Evolutionary conservation across 2,329 filamentous ascomycete genomes (phyloP).

Genomic region (Talaromyces funiculosus): DNA sequence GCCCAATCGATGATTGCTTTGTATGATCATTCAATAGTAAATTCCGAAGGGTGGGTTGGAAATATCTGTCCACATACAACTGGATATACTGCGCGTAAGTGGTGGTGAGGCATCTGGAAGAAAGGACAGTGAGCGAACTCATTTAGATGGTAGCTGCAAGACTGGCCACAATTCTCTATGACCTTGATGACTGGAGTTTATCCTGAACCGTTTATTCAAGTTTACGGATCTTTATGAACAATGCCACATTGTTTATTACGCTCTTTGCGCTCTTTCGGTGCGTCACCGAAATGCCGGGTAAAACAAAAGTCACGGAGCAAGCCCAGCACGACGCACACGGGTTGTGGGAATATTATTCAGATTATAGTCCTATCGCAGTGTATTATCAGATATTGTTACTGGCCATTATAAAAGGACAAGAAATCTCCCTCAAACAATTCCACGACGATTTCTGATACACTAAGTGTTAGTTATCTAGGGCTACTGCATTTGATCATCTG

Average conservation of each 20-base stretch:
- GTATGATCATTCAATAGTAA: neutral
- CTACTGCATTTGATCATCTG: neutral
- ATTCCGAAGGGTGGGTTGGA: neutral
- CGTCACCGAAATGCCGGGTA: neutral
- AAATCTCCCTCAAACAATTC: too few relatives aligned
- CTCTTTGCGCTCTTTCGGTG: neutral
- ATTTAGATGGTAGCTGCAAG: constrained; percentile 1
- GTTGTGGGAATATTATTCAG: neutral
- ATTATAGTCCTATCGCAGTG: neutral
- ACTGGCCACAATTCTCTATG: neutral
- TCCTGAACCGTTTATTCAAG: too few relatives aligned
- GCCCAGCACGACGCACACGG: neutral
- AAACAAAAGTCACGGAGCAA: neutral
- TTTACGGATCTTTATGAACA: too few relatives aligned
- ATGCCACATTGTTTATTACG: too few relatives aligned
- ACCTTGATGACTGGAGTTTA: neutral
- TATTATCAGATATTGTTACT: too few relatives aligned
- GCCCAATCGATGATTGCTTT: constrained; percentile 2
- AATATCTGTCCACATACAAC: neutral
- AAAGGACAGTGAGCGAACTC: neutral
- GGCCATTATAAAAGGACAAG: too few relatives aligned
- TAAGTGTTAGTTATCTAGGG: neutral
- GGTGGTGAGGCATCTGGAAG: neutral
- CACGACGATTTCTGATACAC: too few relatives aligned
- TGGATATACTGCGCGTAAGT: neutral